These are phyloP conservation scores for Leishmania braziliensis DNA, from an alignment of 208 protist species.

Conservation along the genomic window DNA sequence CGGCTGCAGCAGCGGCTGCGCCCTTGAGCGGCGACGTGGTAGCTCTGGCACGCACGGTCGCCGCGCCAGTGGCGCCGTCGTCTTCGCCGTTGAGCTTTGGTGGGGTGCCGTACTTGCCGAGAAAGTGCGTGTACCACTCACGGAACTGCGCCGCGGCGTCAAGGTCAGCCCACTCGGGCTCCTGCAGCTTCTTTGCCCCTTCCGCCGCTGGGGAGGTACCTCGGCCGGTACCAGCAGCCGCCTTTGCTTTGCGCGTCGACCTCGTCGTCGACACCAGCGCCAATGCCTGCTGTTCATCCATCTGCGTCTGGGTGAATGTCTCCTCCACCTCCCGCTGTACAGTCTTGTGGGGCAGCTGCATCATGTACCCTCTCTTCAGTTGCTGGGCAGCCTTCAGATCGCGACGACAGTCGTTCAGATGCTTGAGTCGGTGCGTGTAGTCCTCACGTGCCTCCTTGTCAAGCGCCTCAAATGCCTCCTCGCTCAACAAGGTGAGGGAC, in stretches of 20 bases:
- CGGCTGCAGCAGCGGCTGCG: constrained; percentile 13
- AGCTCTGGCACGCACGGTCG: neutral
- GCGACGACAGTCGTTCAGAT: constrained; percentile 80
- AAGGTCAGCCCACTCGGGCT: constrained; percentile 16
- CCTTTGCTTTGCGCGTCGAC: constrained; percentile 5
- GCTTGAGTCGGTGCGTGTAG: constrained; percentile 78
- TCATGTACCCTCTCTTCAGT: constrained; percentile 11
- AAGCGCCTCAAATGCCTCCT: constrained; percentile 78
- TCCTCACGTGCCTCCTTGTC: constrained; percentile 44
- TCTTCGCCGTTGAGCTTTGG: constrained; percentile 5
- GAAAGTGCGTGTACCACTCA: constrained; percentile 32
- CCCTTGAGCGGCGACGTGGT: constrained; percentile 6
- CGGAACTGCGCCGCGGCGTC: constrained; percentile 15
- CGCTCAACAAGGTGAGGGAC: constrained; percentile 51
- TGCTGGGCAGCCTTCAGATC: constrained; percentile 46
- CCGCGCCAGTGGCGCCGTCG: neutral
- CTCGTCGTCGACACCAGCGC: constrained; percentile 18
- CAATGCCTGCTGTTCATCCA: constrained; percentile 19
- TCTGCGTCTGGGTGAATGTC: constrained; percentile 9
- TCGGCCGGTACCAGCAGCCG: neutral
- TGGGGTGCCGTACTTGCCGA: constrained; percentile 26
- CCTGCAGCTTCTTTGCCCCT: constrained; percentile 16
- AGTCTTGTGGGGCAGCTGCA: constrained; percentile 26
- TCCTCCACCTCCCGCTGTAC: constrained; percentile 35
- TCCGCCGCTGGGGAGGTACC: neutral